Base-by-base conservation (phyloP, 2,329 filamentous ascomycete species). In the Colletotrichum orchidophilum region DNA sequence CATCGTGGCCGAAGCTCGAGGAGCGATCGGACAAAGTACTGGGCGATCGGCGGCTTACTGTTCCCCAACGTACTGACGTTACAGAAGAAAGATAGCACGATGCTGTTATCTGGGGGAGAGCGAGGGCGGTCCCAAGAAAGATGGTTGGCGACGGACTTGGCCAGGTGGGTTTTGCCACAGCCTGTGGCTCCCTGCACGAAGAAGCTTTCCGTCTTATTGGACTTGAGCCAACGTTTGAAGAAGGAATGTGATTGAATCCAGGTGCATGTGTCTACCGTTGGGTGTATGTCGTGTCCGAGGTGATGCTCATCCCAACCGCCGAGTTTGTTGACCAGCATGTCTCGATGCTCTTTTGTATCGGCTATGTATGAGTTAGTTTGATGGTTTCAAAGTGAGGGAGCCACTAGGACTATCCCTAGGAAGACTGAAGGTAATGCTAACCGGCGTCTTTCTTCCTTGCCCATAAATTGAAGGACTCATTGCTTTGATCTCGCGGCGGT, bases 31-130 rank as follows among this genome's bases (percentile, higher is more conserved):
- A 76, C 73, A 18, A 76, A 75, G 54, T 73, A 73, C 1, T 77
- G 71, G 63, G 75, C 66, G 3, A 77, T 74, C 1, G 72, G 63
- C 0, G 75, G 76, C 27, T 60, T 59, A 13, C 70, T 66, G 11
- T 70, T 59, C 5, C 52, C 42, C 13, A 66, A 61, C n/a, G 52
- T 31, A 13, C 33, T 53, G 3, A 58, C 62, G 33, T 71, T 70
- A 63, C 75, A 77, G 59, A 75, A 76, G 53, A 74, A 77, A 1
- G 71, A 59, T 27, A 77, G 27, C 2, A 76, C 74, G 1, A 74
- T 50, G 12, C 54, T 54, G 6, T 58, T 29, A 13, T 75, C 27
- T 18, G 29, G 49, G 3, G 42, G n/a, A 13, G 42, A 21, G 13
- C 27, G 15, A 12, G 70, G 55, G 5, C 68, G 52, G 2, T 65